Base-by-base conservation (phyloP, 2,329 filamentous ascomycete species). In the Berkeleyomyces rouxiae region DNA sequence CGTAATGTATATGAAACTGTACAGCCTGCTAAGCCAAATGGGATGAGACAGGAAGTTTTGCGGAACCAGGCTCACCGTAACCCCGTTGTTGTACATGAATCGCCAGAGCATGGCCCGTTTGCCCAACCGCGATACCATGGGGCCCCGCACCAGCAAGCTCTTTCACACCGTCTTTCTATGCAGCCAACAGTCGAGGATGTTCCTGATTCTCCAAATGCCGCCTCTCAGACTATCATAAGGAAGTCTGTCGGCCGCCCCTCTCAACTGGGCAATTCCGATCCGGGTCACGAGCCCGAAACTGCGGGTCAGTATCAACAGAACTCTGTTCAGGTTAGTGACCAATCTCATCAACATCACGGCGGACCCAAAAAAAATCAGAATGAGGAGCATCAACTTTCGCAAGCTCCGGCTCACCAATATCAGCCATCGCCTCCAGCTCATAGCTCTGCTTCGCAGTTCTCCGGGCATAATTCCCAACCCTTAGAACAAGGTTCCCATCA, bases 151-250 rank as follows among this genome's bases (percentile, higher is more conserved):
- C 39, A 59, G 33, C 63, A 59, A 13, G 23, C 31, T 9, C 31
- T 61, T 61, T 68, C 71, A 44, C 77, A 77, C 47, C 73, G 75
- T 68, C 75, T 76, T 64, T 77, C 78, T 0, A 78, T 82, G 79
- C 82, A 84, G 67, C 81, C 79, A 2, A 84, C 79, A 5, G 82
- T 83, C 4, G 84, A 86, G 68, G 83, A 86, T 66, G 81, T 78
- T 4, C 82, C 83, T 3, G 82, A 84, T 58, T 78, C 79, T 1
- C 74, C 76, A 13, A 64, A 64, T 11, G 1, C 55, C 47, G 55
- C 39, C 7, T 43, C 61, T 5, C 63, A 64, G 42, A 60, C 63
- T n/a, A 31, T 64, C 37, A 49, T 60, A 3, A 42, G 63, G 10
- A 64, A 64, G 36, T 57, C 63, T 9, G 60, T 62, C 33, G 55